These are phyloP conservation scores for Trichoderma sp. DNA, from an alignment of 2,329 filamentous ascomycete genomes.

Conservation along the genomic window DNA sequence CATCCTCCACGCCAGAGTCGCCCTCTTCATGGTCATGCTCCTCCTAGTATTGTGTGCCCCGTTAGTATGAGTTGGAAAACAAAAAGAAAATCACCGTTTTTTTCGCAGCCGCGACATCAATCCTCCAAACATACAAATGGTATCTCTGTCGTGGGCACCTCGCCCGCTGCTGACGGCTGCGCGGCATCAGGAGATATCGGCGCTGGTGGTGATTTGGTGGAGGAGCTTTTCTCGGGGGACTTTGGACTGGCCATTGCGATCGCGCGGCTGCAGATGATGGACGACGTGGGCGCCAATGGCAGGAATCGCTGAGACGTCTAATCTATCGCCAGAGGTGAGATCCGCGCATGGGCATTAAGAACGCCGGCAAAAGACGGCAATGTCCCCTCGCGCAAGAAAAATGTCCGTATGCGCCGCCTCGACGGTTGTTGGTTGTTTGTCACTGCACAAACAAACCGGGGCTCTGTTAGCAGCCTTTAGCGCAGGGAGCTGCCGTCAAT, in stretches of 20 bases:
- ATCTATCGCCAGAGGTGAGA: not conserved
- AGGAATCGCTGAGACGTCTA: not conserved
- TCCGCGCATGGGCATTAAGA: not conserved
- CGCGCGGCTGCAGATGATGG: not conserved
- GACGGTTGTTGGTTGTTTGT: not conserved
- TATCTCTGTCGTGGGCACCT: not conserved
- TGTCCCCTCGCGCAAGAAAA: constrained; percentile 1
- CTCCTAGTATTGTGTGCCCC: not conserved
- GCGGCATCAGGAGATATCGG: constrained; percentile 6
- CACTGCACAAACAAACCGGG: not conserved
- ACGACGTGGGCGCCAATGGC: not conserved
- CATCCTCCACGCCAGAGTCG: constrained; percentile 13
- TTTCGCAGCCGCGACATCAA: not conserved
- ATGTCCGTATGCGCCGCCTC: not conserved
- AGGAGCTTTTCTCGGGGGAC: not conserved
- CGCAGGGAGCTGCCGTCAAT: constrained; percentile 18
- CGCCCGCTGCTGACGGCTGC: not conserved
- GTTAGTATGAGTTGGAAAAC: not conserved
- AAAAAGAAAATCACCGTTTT: not conserved
- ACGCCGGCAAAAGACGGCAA: not conserved
- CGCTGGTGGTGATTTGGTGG: not conserved
- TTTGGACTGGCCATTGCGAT: constrained; percentile 10
- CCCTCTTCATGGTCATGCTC: not conserved
- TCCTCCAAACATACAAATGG: constrained; percentile 17
- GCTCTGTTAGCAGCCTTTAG: constrained; percentile 11